Conservation (phyloP, 106 monocot genomes). For the Dendrobium chrysotoxum region DNA sequence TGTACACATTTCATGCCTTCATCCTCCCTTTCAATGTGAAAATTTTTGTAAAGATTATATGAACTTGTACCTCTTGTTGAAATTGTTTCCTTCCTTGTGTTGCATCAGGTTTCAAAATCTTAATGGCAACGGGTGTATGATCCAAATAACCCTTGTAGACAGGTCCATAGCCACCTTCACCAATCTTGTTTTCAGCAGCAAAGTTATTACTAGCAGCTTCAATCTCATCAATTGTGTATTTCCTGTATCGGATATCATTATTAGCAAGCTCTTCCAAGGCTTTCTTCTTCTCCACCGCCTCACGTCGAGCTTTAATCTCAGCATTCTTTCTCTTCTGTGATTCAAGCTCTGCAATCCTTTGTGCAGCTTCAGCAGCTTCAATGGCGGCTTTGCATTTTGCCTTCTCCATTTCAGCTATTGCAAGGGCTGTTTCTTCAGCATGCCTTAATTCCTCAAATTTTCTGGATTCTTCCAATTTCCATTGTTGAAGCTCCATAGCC, state of each 20-base stretch:
- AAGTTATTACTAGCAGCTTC: conserved; percentile 60
- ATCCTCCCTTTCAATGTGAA: not conserved
- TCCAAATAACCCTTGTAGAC: conserved; percentile 67
- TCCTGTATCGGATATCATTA: conserved; percentile 68
- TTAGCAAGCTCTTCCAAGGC: conserved; percentile 42
- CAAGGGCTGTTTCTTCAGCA: conserved; percentile 67
- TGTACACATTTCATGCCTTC: too few relatives aligned
- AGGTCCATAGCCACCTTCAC: conserved; percentile 93
- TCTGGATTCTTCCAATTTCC: conserved; percentile 54
- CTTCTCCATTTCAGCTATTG: conserved; percentile 70
- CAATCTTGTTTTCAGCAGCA: conserved; percentile 45
- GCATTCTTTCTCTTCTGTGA: conserved; percentile 48
- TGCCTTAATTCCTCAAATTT: conserved; percentile 57
- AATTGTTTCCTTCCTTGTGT: conserved; percentile 81
- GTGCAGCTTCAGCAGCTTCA: conserved; percentile 57
- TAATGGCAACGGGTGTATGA: conserved; percentile 88
- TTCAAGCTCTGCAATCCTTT: conserved; percentile 61
- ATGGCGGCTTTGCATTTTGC: conserved; percentile 62
- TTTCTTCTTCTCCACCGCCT: conserved; percentile 58
- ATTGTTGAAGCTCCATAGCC: conserved; percentile 60
- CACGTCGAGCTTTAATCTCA: conserved; percentile 50
- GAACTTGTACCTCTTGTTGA: conserved; percentile 68
- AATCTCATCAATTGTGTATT: conserved; percentile 78
- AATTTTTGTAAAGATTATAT: not conserved
- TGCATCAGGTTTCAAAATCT: conserved; percentile 70